Evolutionary conservation across 768 basidiomycete species (phyloP).

Genomic region (Multifurca ochricompacta): DNA sequence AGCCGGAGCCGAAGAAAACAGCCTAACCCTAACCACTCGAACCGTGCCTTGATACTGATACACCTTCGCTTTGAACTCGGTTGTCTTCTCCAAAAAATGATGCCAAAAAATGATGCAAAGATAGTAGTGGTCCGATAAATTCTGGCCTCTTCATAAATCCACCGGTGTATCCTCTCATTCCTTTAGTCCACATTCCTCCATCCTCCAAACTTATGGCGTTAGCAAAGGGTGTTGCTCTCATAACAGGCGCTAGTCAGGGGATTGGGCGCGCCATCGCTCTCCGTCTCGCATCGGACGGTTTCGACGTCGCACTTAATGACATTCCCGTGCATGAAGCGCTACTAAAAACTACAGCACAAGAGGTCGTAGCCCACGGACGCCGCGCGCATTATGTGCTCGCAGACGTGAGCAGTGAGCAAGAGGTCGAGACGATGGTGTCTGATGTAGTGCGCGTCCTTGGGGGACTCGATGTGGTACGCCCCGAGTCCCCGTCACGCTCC

Average conservation of each 20-base stretch:
- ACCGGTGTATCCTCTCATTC: not conserved
- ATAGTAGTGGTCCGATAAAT: too few relatives aligned
- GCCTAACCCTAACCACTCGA: too few relatives aligned
- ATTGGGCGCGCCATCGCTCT: conserved; percentile 28
- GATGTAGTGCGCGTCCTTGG: conserved; percentile 23
- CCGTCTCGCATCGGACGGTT: conserved; percentile 30
- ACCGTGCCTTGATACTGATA: too few relatives aligned
- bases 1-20: too few relatives aligned
- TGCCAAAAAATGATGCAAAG: too few relatives aligned
- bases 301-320: conserved; percentile 29
- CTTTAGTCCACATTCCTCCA: not conserved
- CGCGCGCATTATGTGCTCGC: conserved; percentile 19
- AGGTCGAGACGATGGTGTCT: conserved; percentile 24
- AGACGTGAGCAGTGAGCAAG: conserved; percentile 18
- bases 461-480: conserved; percentile 28
- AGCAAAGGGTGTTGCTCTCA: not conserved
- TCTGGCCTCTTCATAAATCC: not conserved
- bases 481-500: not conserved
- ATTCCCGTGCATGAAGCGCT: conserved; percentile 24
- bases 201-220: not conserved
- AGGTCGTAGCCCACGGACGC: conserved; percentile 18
- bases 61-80: too few relatives aligned
- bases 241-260: conserved; percentile 21
- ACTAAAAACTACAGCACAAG: conserved; percentile 25
- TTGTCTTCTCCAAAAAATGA: too few relatives aligned